Evolutionary conservation across 768 basidiomycete genomes (phyloP), one percentile per base, ranked within the genome.

Genomic region (Pleurotus salmoneostramineus): DNA sequence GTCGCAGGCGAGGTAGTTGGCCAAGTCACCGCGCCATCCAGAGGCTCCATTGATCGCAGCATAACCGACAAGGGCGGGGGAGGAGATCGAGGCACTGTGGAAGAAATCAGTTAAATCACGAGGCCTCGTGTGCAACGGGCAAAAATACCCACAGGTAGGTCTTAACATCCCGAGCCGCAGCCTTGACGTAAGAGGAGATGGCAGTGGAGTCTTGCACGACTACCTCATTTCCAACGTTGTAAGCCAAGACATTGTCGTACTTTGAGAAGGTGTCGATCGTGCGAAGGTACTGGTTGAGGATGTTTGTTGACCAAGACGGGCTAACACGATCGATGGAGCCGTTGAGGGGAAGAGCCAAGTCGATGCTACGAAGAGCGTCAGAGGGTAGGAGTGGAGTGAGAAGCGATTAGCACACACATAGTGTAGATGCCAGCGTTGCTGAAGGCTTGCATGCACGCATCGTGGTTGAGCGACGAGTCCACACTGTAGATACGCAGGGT

Each of bases 211-310:
- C 78, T 15, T 73, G 47, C 14, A 48, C 57, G 27, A 80, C 79
- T 34, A 86, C 89, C 72, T 96, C 95, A 65, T 97, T 97, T 17
- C 93, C 95, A 59, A 97, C 80, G 66, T 95, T 96, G 74, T 80
- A 95, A 8, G 87, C 94, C 57, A 96, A 75, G 12, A 97, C 83
- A 63, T 97, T 97, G 77, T 91, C 84, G 64, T 96, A 97, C 69
- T 90, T 84, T 67, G 78, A 78, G 77, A 95, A 95, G 0, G 75
- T 77, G 61, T 91, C 78, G 63, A 96, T 89, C 31, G 93, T 96
- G 32, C 68, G 67, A 59, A 88, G 78, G 71, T 95, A 97, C 59
- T 84, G 78, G 68, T 93, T 80, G 36, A 91, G 73, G n/a, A 95
- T 72, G 66, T 85, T 90, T 5, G 89, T 89, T 0, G 87, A 80